Conservation (phyloP, 495 filamentous ascomycete genomes). For the Penicillium riverlandense region DNA sequence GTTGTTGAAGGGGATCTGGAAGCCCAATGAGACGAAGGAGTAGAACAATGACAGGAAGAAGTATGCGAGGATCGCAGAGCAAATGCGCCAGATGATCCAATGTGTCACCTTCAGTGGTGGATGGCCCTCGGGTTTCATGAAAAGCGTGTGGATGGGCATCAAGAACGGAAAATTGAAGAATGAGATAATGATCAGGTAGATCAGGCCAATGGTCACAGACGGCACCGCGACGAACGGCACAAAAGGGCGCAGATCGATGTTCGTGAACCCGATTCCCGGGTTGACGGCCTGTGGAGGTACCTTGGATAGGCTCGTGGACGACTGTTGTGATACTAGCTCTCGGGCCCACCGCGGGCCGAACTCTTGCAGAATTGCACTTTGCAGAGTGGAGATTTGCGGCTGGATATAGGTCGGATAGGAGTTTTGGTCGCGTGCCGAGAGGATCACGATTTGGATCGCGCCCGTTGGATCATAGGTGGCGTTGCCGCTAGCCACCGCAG, state of each 20-base stretch:
- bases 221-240: constrained; percentile 47
- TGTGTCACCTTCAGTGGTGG: constrained; percentile 55
- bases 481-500: constrained; percentile 51
- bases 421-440: constrained; percentile 52
- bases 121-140: constrained; percentile 42
- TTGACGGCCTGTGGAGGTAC: constrained; percentile 49
- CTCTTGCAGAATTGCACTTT: constrained; percentile 31
- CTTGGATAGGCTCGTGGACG: constrained; percentile 28
- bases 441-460: constrained; percentile 51
- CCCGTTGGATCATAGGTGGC: constrained; percentile 56
- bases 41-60: constrained; percentile 62
- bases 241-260: constrained; percentile 58
- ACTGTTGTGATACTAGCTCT: constrained; percentile 22
- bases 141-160: constrained; percentile 57
- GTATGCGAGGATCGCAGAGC: constrained; percentile 54
- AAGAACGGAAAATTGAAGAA: constrained; percentile 70
- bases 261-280: constrained; percentile 56
- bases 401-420: constrained; percentile 46
- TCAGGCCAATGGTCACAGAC: constrained; percentile 57
- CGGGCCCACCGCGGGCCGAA: constrained; percentile 50
- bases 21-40: constrained; percentile 58
- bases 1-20: constrained; percentile 55
- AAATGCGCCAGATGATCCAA: constrained; percentile 54
- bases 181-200: constrained; percentile 67
- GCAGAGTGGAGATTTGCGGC: constrained; percentile 40